These are phyloP conservation scores for Sugiyamaella castrensis DNA, from an alignment of 1,139 yeast genomes.

Conservation along the genomic window DNA sequence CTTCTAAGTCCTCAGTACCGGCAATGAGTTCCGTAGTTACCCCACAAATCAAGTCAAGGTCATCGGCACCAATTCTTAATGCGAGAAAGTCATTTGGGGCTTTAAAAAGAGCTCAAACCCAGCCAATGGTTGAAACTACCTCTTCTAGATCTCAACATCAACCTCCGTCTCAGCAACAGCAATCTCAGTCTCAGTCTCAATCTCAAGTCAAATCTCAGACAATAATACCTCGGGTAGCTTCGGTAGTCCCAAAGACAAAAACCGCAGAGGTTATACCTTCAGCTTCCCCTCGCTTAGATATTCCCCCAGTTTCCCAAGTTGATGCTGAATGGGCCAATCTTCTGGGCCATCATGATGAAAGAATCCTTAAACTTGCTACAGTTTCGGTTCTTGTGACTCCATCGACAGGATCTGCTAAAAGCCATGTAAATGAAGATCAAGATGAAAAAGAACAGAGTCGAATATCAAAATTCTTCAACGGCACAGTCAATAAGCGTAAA, in stretches of 20 bases:
- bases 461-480: constrained; percentile 34
- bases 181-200: too few relatives aligned
- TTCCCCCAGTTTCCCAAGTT: constrained; percentile 54
- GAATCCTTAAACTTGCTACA: constrained; percentile 64
- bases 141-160: too few relatives aligned
- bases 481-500: constrained; percentile 28
- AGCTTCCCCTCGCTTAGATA: constrained; percentile 31
- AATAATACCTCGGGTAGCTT: constrained; percentile 36
- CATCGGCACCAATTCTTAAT: constrained; percentile 6
- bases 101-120: constrained; percentile 8
- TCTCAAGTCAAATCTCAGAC: constrained; percentile 22
- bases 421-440: constrained; percentile 26
- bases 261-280: neutral
- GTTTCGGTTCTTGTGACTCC: constrained; percentile 29
- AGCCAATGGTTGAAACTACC: constrained; percentile 3
- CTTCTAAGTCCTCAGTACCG: constrained; percentile 3
- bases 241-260: neutral
- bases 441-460: constrained; percentile 29
- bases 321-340: constrained; percentile 69
- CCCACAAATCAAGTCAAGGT: constrained; percentile 6
- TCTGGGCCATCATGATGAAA: constrained; percentile 62
- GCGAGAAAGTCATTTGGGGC: constrained; percentile 7
- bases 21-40: neutral
- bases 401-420: constrained; percentile 4
- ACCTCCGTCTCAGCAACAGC: too few relatives aligned